Evolutionary conservation across 139 green algal genomes (phyloP).

Genomic region (Picochlorum sp.): DNA sequence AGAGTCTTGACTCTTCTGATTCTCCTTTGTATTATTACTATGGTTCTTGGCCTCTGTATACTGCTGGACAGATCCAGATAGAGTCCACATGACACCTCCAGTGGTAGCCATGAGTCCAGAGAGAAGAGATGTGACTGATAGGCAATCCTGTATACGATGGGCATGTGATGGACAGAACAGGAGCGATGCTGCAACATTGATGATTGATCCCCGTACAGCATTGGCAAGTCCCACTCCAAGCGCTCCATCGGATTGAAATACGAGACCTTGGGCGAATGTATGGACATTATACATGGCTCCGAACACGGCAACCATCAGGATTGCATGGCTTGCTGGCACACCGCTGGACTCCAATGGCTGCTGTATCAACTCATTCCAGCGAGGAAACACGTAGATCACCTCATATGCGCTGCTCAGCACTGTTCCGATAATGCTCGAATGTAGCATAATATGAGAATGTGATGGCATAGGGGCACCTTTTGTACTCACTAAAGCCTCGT

Average conservation of each 20-base stretch:
- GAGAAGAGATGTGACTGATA: background rate
- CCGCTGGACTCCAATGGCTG: constrained; percentile 11
- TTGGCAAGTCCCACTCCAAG: constrained; percentile 38
- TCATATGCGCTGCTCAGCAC: constrained; percentile 19
- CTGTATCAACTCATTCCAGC: constrained; percentile 13
- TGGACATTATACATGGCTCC: constrained; percentile 35
- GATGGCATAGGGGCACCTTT: constrained; percentile 1
- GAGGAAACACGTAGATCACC: constrained; percentile 24
- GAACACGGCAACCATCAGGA: constrained; percentile 23
- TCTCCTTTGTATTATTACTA: background rate
- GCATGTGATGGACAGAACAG: constrained; percentile 21
- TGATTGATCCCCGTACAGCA: constrained; percentile 30
- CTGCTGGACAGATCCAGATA: background rate
- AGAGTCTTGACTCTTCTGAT: background rate
- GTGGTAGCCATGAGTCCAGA: constrained; percentile 15
- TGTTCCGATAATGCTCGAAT: constrained; percentile 18
- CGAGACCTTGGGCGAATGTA: constrained; percentile 29
- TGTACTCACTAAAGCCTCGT: constrained; percentile 17
- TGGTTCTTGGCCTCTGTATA: background rate
- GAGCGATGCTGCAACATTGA: constrained; percentile 18
- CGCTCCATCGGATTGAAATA: constrained; percentile 32
- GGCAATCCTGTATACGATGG: background rate
- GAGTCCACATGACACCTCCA: constrained; percentile 18
- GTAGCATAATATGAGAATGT: constrained; percentile 20
- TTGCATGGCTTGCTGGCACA: background rate